Evolutionary conservation across 768 basidiomycete species (phyloP), one percentile per base, ranked within the genome.

Genomic region (Podaxis carcinomalis): DNA sequence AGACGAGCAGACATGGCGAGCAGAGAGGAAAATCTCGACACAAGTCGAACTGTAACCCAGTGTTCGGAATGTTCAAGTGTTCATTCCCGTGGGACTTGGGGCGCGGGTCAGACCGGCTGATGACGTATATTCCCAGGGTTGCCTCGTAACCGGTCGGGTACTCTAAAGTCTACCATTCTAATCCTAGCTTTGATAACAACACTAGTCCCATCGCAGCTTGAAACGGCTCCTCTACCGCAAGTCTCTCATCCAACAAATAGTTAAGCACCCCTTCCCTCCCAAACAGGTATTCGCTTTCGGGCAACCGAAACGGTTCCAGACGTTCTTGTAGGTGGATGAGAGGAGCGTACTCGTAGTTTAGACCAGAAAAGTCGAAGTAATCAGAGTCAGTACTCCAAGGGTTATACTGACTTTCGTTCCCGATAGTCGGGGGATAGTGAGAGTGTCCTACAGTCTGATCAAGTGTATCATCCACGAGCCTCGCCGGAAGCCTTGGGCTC

Each of bases 151-250:
- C 35, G 46, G 60, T 36, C 39, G 27, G 28, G 13, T 36, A 36
- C 23, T 16, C 42, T 63, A 19, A 60, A 50, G 40, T 36, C 54
- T 63, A 69, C 75, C 76, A 77, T 23, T 64, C 16, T 49, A 76
- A 63, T 4, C 79, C 79, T 55, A 77, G 71, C 56, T 72, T 71
- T 14, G 76, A 74, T 59, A 78, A 67, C 51, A 78, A 72, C 5
- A 78, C 73, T 32, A 81, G 67, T 21, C 78, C 78, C 78, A 82
- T 81, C 7, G 81, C 76, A n/a, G 77, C 79, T 59, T 76, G 74
- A 62, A 82, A 81, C 21, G 80, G 76, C 58, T 77, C 77, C 21
- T 68, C 67, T 36, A 58, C 61, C 4, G 68, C 70, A 42, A 80
- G 65, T 10, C 65, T 67, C 36, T 74, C 72, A 59, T 77, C 72